Percentiles rank a stretch among this genome's conserved stretches.
Evolutionary conservation across 2,329 filamentous ascomycete genomes (phyloP).

Genomic region (Hymenoscyphus fraxineus): DNA sequence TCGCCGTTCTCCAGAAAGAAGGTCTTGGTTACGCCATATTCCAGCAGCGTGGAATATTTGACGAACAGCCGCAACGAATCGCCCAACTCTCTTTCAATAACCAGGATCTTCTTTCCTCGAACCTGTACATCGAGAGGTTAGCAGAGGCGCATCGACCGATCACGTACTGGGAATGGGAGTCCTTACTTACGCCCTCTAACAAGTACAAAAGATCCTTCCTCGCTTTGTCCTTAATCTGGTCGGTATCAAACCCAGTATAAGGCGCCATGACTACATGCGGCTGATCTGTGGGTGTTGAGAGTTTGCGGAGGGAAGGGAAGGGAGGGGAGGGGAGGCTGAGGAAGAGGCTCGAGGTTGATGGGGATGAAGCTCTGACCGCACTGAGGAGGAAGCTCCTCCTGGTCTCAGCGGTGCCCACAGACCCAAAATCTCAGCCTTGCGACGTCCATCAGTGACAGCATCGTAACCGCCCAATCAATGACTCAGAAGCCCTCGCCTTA

Average conservation of each 20-base stretch:
- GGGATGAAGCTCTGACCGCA: background rate
- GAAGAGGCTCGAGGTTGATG: constrained; percentile 2
- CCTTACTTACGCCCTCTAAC: constrained; percentile 83
- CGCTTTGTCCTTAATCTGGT: constrained; percentile 75
- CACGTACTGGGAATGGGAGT: constrained; percentile 24
- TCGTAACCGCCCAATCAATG: constrained; percentile 26
- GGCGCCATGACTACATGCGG: constrained; percentile 62
- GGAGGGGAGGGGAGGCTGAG: constrained; percentile 3
- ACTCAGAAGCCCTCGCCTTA: constrained; percentile 26
- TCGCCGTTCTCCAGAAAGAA: constrained; percentile 97
- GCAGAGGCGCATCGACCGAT: constrained; percentile 25
- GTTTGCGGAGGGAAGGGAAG: background rate
- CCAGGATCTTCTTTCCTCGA: constrained; percentile 96
- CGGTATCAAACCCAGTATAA: constrained; percentile 66
- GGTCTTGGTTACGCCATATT: constrained; percentile 96
- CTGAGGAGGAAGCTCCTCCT: background rate
- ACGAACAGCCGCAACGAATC: constrained; percentile 87
- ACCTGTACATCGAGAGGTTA: constrained; percentile 57
- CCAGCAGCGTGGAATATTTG: constrained; percentile 91
- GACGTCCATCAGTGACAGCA: constrained; percentile 2
- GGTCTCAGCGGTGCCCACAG: background rate
- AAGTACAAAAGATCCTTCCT: constrained; percentile 86
- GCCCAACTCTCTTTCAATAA: constrained; percentile 86
- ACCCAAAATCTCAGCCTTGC: constrained; percentile 25
- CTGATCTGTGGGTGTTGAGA: constrained; percentile 37